These are phyloP conservation scores for Pythium volutum DNA, from an alignment of 352 stramenopile species.

Conservation along the genomic window DNA sequence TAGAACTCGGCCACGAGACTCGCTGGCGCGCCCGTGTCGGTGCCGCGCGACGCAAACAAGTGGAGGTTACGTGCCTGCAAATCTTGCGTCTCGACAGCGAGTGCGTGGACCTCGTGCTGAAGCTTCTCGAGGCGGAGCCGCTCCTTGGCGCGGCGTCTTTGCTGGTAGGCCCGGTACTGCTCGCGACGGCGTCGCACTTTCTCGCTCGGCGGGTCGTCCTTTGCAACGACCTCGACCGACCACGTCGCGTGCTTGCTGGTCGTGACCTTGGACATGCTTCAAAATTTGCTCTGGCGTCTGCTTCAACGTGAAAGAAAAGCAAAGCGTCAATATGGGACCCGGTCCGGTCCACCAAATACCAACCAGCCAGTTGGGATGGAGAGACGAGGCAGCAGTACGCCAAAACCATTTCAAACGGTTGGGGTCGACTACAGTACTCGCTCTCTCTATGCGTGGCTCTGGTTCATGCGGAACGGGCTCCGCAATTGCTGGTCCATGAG, in stretches of 20 bases:
- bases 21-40: slow-evolving; percentile 2
- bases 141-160: slow-evolving; percentile 50
- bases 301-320: too few relatives aligned
- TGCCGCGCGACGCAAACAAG: slow-evolving; percentile 16
- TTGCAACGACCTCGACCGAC: neutral
- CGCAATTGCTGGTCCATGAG: slow-evolving; percentile 37
- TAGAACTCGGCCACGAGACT: slow-evolving; percentile 46
- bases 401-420: too few relatives aligned
- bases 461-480: slow-evolving; percentile 28
- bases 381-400: too few relatives aligned
- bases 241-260: neutral
- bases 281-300: neutral
- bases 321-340: too few relatives aligned
- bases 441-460: slow-evolving; percentile 1
- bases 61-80: neutral
- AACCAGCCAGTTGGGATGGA: neutral
- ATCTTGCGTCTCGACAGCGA: neutral
- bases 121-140: slow-evolving; percentile 21
- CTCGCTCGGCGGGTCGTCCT: neutral
- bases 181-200: slow-evolving; percentile 25
- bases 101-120: neutral
- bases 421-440: neutral
- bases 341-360: neutral
- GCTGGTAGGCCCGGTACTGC: slow-evolving; percentile 64
- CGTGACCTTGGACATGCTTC: neutral